Conservation (phyloP, 768 basidiomycete genomes). For the Tephrocybe sp. region DNA sequence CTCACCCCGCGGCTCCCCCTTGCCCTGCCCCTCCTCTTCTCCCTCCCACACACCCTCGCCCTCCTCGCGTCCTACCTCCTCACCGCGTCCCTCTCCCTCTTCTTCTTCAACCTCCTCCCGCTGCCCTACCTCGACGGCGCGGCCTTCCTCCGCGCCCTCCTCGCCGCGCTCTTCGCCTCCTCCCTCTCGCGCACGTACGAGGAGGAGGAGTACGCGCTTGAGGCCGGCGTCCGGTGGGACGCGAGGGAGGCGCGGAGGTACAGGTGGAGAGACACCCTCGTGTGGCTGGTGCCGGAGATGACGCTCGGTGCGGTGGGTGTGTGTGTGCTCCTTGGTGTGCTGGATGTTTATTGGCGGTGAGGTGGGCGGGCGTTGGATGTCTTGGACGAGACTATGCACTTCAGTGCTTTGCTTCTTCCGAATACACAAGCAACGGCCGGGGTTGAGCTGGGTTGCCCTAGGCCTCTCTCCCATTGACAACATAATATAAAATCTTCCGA, state of each 20-base stretch:
- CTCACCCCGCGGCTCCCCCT: constrained; percentile 43
- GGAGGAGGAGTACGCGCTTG: constrained; percentile 30
- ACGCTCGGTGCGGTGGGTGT: constrained; percentile 22
- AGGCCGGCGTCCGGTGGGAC: no score
- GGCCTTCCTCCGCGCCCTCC: constrained; percentile 44
- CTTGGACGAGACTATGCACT: no score
- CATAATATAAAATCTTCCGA: no score
- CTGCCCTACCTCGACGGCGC: constrained; percentile 71
- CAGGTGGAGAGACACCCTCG: constrained; percentile 22
- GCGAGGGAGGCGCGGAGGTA: neutral
- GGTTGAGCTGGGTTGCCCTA: neutral
- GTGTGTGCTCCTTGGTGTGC: constrained; percentile 19
- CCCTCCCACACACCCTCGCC: constrained; percentile 36
- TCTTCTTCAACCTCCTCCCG: constrained; percentile 81
- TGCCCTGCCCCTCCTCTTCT: constrained; percentile 42
- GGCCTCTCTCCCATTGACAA: no score
- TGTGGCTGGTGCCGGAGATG: constrained; percentile 16
- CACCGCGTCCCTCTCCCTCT: constrained; percentile 74
- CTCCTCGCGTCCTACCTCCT: constrained; percentile 59
- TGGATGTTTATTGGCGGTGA: constrained; percentile 14
- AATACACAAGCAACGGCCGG: neutral
- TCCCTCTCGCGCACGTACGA: neutral
- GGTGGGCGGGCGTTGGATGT: no score
- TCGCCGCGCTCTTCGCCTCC: constrained; percentile 16
- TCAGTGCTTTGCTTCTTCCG: neutral